Conservation (phyloP, 345 rosid species). For the Pistacia integerrima region DNA sequence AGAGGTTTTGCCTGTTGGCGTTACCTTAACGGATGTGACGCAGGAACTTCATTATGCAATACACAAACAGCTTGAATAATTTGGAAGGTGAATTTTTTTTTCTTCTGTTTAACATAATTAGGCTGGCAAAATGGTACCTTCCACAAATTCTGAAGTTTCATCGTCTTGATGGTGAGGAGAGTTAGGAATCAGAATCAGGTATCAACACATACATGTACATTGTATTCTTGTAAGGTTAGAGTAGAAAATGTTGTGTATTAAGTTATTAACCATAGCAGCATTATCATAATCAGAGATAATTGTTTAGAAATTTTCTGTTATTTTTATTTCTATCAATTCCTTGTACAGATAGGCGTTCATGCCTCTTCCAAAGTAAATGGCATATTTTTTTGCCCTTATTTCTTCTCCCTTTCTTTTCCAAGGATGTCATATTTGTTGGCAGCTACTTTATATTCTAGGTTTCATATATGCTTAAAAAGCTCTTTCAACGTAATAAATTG, state of each 20-base stretch:
- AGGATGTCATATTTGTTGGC: not conserved
- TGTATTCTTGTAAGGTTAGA: slow-evolving; percentile 22
- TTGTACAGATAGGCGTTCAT: slow-evolving; percentile 24
- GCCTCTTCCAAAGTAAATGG: slow-evolving; percentile 16
- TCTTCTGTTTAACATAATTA: slow-evolving; percentile 1
- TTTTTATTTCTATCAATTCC: not conserved
- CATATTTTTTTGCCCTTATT: not conserved
- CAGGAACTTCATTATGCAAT: not conserved
- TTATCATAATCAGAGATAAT: not conserved
- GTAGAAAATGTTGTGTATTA: slow-evolving; percentile 25
- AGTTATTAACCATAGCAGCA: not conserved
- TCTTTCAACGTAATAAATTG: too few relatives aligned
- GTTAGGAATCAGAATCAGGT: slow-evolving; percentile 2
- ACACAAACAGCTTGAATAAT: slow-evolving; percentile 8
- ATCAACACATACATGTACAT: slow-evolving; percentile 23
- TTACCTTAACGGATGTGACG: slow-evolving; percentile 4
- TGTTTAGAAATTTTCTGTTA: not conserved
- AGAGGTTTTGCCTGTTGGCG: not conserved
- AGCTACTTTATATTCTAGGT: not conserved
- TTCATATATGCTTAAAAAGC: not conserved
- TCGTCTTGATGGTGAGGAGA: not conserved
- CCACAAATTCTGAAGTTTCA: not conserved
- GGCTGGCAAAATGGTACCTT: slow-evolving; percentile 5
- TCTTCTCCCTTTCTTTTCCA: not conserved
- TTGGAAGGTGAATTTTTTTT: not conserved